A percentile compares a stretch with the other conserved stretches of the same genome.
Evolutionary conservation across 2,329 filamentous ascomycete species (phyloP).

Genomic region (Incumbomyces lentus): DNA sequence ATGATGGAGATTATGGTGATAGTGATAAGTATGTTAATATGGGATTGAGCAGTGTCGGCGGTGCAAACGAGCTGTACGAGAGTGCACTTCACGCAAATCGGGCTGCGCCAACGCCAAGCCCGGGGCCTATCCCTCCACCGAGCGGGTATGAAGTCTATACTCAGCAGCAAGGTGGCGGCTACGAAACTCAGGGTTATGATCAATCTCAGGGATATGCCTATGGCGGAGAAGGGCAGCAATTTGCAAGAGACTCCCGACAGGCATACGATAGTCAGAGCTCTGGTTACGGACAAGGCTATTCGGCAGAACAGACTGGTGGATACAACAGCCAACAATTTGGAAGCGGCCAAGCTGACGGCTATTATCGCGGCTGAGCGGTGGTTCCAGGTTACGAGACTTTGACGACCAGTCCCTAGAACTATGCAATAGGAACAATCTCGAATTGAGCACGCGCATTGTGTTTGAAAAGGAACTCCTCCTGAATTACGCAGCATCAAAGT

Average conservation of each 20-base stretch:
- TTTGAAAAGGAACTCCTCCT: too few relatives aligned
- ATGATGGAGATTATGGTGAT: constrained; percentile 8
- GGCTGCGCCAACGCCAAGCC: not conserved
- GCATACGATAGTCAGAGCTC: not conserved
- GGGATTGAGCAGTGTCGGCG: not conserved
- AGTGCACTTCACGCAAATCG: not conserved
- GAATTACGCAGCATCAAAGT: too few relatives aligned
- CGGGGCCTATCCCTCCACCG: not conserved
- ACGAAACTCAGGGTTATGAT: not conserved
- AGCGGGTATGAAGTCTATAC: constrained; percentile 5
- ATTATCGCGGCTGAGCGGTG: constrained; percentile 4
- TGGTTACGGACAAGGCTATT: constrained; percentile 1
- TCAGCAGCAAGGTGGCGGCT: not conserved
- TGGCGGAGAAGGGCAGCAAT: not conserved
- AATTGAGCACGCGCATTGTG: too few relatives aligned
- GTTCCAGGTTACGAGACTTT: too few relatives aligned
- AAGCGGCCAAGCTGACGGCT: not conserved
- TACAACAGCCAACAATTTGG: constrained; percentile 4
- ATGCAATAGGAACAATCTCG: too few relatives aligned
- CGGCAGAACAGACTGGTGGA: not conserved
- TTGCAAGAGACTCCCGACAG: not conserved
- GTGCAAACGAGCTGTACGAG: constrained; percentile 5
- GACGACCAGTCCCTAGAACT: too few relatives aligned
- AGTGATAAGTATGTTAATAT: constrained; percentile 3
- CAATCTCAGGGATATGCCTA: not conserved